These are phyloP conservation scores for Byssoonygena ceratinophila DNA, from an alignment of 2,329 filamentous ascomycete genomes.

Conservation along the genomic window DNA sequence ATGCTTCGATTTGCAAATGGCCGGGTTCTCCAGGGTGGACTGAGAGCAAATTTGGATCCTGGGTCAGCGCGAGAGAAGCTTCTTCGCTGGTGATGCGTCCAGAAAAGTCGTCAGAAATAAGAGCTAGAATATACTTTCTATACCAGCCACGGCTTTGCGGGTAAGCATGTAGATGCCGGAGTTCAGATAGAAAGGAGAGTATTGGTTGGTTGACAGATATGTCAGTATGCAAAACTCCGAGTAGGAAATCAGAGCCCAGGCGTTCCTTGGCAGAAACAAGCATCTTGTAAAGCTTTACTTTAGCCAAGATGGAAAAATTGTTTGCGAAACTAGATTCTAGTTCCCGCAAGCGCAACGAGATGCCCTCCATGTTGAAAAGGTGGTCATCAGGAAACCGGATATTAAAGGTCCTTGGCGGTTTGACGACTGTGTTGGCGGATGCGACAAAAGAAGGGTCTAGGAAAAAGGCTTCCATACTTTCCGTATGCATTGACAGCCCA, in stretches of 20 bases:
- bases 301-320: not conserved
- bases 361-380: not conserved
- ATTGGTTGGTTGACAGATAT: conserved; percentile 6
- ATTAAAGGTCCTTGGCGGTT: not conserved
- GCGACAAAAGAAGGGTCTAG: conserved; percentile 8
- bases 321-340: conserved; percentile 11
- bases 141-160: not conserved
- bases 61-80: not conserved
- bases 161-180: not conserved
- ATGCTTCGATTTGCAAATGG: not conserved
- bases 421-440: not conserved
- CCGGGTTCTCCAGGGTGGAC: not conserved
- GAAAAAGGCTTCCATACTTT: conserved; percentile 17
- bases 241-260: not conserved
- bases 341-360: not conserved
- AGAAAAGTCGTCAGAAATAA: not conserved
- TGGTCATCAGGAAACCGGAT: not conserved
- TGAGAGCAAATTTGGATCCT: not conserved
- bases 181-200: conserved; percentile 3
- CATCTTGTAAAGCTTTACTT: conserved; percentile 5
- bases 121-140: not conserved
- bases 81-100: not conserved
- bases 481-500: conserved; percentile 14
- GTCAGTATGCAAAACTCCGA: not conserved
- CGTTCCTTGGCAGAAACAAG: conserved; percentile 2